phyloP scores from a whole-genome alignment of 1,284 basidiomycete species.

The Rhodotorula sp. region DNA sequence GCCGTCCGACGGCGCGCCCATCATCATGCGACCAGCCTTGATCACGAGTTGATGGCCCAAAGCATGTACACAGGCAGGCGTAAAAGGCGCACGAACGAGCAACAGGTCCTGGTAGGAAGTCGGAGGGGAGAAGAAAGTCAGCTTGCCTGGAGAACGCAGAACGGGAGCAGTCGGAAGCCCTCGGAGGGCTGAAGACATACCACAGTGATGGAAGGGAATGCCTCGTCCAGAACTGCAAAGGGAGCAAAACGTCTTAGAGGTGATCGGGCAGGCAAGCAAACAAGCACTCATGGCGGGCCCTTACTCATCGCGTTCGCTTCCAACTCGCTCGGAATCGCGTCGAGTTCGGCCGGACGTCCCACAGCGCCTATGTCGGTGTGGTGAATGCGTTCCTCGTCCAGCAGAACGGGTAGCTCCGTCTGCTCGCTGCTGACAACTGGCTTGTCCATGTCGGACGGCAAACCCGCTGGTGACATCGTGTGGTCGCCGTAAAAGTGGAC shows the following conservation, averaged over 20 bases:
- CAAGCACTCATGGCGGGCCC: too few species aligned
- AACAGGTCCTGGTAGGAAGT: constrained; percentile 7
- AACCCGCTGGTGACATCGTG: background rate
- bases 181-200: background rate
- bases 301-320: constrained; percentile 43
- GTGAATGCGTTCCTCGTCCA: background rate
- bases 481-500: constrained; percentile 59
- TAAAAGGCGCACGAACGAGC: constrained; percentile 23
- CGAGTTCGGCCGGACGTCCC: constrained; percentile 6
- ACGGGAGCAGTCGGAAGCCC: background rate
- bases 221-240: constrained; percentile 37
- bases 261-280: background rate
- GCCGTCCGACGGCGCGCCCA: constrained; percentile 10
- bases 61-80: constrained; percentile 13
- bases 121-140: background rate
- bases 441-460: background rate
- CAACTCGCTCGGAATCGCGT: constrained; percentile 50
- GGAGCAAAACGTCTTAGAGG: too few species aligned
- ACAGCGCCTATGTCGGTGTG: background rate
- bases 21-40: constrained; percentile 9
- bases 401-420: background rate
- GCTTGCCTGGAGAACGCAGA: background rate
- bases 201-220: constrained; percentile 28
- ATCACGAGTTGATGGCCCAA: constrained; percentile 1
- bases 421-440: background rate